Percentiles rank a stretch among this genome's conserved stretches.
Conservation (phyloP, 257 asterid species). For the Fraxinus quadrangulata region DNA sequence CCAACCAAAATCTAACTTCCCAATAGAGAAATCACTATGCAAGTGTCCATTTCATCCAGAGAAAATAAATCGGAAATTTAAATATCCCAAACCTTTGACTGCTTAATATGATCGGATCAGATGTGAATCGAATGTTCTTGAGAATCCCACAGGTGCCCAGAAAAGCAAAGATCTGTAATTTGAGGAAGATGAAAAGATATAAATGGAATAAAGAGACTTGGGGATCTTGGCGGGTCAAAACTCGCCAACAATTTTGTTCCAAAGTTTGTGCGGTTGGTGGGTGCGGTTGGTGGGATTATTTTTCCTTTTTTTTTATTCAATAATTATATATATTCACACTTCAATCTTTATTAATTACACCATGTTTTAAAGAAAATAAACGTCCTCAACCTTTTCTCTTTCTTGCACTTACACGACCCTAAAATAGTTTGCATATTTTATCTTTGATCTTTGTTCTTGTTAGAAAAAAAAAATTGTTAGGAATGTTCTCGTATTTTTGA, state of each 20-base stretch:
- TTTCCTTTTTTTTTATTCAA: not conserved
- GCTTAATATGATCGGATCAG: not conserved
- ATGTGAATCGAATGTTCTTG: conserved; percentile 26
- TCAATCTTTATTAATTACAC: too few relatives aligned
- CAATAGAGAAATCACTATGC: not conserved
- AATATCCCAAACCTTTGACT: conserved; percentile 37
- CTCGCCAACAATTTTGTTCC: conserved; percentile 29
- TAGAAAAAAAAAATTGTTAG: too few relatives aligned
- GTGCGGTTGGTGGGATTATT: conserved; percentile 34
- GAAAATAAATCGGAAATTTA: conserved; percentile 13
- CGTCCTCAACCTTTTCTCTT: too few relatives aligned
- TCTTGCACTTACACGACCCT: too few relatives aligned
- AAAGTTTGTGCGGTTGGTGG: conserved; percentile 20
- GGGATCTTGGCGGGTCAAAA: conserved; percentile 39
- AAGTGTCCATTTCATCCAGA: not conserved
- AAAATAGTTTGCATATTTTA: too few relatives aligned
- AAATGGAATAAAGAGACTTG: conserved; percentile 16
- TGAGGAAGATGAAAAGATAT: conserved; percentile 12
- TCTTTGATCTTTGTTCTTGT: too few relatives aligned
- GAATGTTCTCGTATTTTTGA: too few relatives aligned
- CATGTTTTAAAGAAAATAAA: too few relatives aligned
- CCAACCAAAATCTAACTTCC: conserved; percentile 13
- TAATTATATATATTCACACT: too few relatives aligned
- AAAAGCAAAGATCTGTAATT: conserved; percentile 33
- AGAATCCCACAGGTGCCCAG: conserved; percentile 6